Conservation (phyloP, 106 monocot species). For the Allium sativum region DNA sequence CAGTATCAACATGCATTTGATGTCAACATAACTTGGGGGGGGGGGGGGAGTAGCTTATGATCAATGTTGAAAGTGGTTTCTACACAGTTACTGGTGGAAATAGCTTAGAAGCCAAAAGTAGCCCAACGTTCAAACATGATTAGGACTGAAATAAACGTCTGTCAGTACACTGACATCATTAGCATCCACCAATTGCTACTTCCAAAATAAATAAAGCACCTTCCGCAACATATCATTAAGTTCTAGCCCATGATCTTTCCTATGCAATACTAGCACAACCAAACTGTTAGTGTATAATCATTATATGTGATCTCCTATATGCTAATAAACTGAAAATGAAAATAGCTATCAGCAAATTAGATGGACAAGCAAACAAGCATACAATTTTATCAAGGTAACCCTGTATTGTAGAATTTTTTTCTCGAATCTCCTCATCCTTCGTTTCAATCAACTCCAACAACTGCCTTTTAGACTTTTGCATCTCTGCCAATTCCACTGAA, state of each 20-base stretch:
- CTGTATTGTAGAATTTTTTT: conserved; percentile 69
- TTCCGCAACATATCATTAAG: background rate
- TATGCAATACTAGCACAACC: background rate
- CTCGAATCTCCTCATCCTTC: conserved; percentile 70
- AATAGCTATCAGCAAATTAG: background rate
- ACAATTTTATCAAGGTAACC: conserved; percentile 81
- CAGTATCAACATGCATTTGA: too few relatives aligned
- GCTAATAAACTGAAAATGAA: background rate
- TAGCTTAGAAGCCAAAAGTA: too few relatives aligned
- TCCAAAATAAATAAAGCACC: background rate
- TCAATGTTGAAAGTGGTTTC: too few relatives aligned
- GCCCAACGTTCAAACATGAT: too few relatives aligned
- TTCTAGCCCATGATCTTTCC: background rate
- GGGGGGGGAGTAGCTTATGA: too few relatives aligned
- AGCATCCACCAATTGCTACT: too few relatives aligned
- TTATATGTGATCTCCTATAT: background rate
- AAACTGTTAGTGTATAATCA: background rate
- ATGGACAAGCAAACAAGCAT: conserved; percentile 8
- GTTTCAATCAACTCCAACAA: conserved; percentile 59
- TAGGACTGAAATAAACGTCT: too few relatives aligned
- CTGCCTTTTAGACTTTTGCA: conserved; percentile 68
- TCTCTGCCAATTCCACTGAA: conserved; percentile 46
- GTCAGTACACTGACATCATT: too few relatives aligned
- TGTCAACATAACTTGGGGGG: too few relatives aligned
- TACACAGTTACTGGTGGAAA: too few relatives aligned